Conservation (phyloP, 2,329 filamentous ascomycete species). For the Paradendryphiella salina region DNA sequence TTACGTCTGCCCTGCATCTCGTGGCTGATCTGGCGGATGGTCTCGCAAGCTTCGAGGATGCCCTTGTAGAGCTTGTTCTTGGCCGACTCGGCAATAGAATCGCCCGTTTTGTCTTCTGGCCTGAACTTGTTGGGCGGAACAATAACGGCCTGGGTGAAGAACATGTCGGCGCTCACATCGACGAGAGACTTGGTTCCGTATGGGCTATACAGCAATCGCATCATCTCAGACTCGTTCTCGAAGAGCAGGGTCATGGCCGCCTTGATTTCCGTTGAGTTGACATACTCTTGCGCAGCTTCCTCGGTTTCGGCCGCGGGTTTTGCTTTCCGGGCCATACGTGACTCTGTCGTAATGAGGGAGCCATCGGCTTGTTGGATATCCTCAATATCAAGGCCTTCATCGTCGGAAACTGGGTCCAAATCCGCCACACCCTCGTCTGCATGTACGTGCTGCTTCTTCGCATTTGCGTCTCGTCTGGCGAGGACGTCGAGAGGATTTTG, state of each 20-base stretch:
- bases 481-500: conserved; percentile 70
- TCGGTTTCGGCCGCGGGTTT: conserved; percentile 44
- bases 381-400: conserved; percentile 45
- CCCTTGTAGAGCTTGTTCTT: conserved; percentile 87
- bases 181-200: conserved; percentile 62
- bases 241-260: conserved; percentile 79
- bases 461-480: conserved; percentile 51
- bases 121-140: conserved; percentile 92
- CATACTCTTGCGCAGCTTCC: conserved; percentile 66
- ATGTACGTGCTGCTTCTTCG: conserved; percentile 51
- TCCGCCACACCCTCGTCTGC: conserved; percentile 73
- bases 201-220: conserved; percentile 83
- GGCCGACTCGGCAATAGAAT: conserved; percentile 81
- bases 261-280: conserved; percentile 81
- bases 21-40: conserved; percentile 72
- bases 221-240: conserved; percentile 79
- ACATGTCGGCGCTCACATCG: conserved; percentile 80
- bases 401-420: conserved; percentile 53
- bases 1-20: conserved; percentile 61
- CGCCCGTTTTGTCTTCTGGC: conserved; percentile 80
- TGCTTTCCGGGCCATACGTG: conserved; percentile 45
- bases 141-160: conserved; percentile 84
- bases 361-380: conserved; percentile 49
- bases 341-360: conserved; percentile 57
- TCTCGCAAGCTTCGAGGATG: conserved; percentile 75